A percentile compares a stretch with the other conserved stretches of the same genome.
Evolutionary conservation across 148 eudicot genomes (phyloP).

Genomic region (Cornus kousa): DNA sequence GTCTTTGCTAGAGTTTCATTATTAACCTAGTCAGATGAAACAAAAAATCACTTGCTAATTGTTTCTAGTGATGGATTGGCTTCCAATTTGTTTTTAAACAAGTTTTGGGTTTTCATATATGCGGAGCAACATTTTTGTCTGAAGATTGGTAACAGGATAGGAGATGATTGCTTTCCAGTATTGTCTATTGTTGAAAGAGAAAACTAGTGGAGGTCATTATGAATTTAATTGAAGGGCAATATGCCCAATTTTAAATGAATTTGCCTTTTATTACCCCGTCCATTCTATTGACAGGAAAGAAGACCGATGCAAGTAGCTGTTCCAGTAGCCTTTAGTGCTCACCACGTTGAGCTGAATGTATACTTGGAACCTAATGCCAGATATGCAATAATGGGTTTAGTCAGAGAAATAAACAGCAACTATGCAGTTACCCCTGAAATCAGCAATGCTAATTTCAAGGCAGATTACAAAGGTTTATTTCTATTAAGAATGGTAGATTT

Average conservation of each 20-base stretch:
- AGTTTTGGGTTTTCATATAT: neutral
- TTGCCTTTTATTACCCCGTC: neutral
- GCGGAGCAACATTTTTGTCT: neutral
- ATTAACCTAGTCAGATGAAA: neutral
- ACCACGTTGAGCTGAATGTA: conserved; percentile 51
- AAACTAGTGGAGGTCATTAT: neutral
- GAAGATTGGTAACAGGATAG: neutral
- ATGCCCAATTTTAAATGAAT: neutral
- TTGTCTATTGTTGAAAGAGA: neutral
- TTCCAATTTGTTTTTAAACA: neutral
- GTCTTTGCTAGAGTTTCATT: too few relatives aligned
- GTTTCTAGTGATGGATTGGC: neutral
- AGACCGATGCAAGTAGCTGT: conserved; percentile 36
- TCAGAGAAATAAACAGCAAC: conserved; percentile 38
- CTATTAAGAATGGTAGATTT: neutral
- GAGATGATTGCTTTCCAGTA: neutral
- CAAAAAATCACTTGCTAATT: neutral
- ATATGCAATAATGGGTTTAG: conserved; percentile 42
- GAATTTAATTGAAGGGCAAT: neutral
- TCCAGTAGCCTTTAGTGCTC: conserved; percentile 42
- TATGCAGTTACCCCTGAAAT: conserved; percentile 33
- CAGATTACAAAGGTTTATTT: conserved; percentile 40
- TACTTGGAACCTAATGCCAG: conserved; percentile 35
- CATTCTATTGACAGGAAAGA: conserved; percentile 28
- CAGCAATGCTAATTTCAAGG: conserved; percentile 28